These are phyloP conservation scores for Irpex lacteus DNA, from an alignment of 1,284 basidiomycete species.

Conservation along the genomic window DNA sequence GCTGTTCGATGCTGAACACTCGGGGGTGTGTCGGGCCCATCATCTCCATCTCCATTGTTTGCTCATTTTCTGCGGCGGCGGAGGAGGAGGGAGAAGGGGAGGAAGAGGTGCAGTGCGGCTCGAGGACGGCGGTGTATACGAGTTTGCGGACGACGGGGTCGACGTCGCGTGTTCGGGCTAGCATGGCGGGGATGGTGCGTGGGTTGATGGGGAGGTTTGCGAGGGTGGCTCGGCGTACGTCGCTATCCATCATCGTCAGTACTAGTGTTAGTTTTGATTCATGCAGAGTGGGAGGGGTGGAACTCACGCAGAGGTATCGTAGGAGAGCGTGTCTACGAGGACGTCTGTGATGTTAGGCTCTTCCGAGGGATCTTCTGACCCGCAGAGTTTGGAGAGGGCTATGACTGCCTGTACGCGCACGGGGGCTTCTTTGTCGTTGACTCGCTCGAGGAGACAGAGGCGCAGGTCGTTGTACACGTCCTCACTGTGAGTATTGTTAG, in stretches of 20 bases:
- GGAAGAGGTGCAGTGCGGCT: too few relatives aligned
- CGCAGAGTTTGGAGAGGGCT: slow-evolving; percentile 82
- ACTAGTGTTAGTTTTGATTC: too few relatives aligned
- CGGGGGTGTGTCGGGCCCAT: too few relatives aligned
- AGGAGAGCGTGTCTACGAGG: slow-evolving; percentile 70
- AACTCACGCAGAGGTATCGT: slow-evolving; percentile 82
- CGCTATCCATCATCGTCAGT: slow-evolving; percentile 43
- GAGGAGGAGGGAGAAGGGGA: too few relatives aligned
- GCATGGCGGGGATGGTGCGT: slow-evolving; percentile 63
- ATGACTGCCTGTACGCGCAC: slow-evolving; percentile 86
- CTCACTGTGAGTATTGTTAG: slow-evolving; percentile 52
- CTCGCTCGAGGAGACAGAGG: slow-evolving; percentile 69
- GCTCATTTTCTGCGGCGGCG: too few relatives aligned
- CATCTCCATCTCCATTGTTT: too few relatives aligned
- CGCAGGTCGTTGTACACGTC: slow-evolving; percentile 75
- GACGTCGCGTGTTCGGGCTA: slow-evolving; percentile 83
- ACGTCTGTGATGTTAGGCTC: slow-evolving; percentile 67
- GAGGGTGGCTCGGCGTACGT: slow-evolving; percentile 87
- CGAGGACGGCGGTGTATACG: too few relatives aligned
- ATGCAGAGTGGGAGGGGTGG: too few relatives aligned
- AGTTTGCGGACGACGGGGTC: slow-evolving; percentile 38
- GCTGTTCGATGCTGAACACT: too few relatives aligned
- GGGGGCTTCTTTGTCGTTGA: slow-evolving; percentile 82
- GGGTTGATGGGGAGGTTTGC: slow-evolving; percentile 72
- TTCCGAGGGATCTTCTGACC: slow-evolving; percentile 61